Conservation (phyloP, 768 basidiomycete species). For the Russula foetens region DNA sequence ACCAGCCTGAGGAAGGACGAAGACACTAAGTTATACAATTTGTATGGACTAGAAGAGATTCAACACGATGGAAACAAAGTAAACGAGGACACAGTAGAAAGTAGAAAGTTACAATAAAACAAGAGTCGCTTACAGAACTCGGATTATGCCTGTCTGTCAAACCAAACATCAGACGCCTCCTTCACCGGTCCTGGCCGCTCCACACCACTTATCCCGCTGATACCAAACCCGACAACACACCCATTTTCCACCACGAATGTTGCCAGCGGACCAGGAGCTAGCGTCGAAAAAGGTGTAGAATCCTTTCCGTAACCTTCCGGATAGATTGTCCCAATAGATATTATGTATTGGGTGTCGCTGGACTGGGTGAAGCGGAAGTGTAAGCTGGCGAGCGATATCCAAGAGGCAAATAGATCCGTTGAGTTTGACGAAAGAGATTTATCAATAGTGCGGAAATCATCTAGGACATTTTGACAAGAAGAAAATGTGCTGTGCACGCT, state of each 20-base stretch:
- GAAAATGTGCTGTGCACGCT: not conserved
- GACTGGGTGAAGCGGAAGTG: not conserved
- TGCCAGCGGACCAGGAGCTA: not conserved
- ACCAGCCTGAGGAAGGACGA: too few relatives aligned
- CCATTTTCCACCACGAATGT: conserved; percentile 1
- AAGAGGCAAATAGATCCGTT: not conserved
- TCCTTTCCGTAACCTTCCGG: conserved; percentile 12
- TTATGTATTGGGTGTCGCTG: not conserved
- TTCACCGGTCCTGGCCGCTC: not conserved
- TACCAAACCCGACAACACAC: not conserved
- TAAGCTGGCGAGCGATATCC: not conserved
- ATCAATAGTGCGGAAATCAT: not conserved
- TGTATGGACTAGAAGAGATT: too few relatives aligned
- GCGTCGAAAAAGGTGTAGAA: not conserved
- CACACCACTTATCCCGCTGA: not conserved
- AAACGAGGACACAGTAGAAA: too few relatives aligned
- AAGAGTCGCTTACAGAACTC: too few relatives aligned
- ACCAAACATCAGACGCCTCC: conserved; percentile 4
- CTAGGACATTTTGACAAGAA: conserved; percentile 2
- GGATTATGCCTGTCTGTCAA: not conserved
- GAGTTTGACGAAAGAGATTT: not conserved
- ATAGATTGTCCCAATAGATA: conserved; percentile 1
- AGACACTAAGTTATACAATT: too few relatives aligned
- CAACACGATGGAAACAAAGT: too few relatives aligned
- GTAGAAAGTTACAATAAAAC: too few relatives aligned